Evolutionary conservation across 441 rosid genomes (phyloP), one percentile per base, ranked within the genome.

Genomic region (Populus hybrid): DNA sequence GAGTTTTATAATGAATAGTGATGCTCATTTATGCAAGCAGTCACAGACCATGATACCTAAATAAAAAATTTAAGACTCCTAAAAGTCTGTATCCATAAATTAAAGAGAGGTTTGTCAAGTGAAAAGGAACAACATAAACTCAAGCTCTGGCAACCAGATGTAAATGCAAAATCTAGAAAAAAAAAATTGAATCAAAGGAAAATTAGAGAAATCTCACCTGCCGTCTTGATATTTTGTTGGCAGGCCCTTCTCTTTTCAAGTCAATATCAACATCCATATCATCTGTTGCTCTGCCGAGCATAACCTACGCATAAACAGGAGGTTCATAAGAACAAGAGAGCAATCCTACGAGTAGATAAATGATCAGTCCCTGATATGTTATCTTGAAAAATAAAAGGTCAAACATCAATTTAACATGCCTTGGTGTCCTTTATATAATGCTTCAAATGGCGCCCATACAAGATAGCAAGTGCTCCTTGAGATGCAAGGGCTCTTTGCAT

Each of bases 231-330:
- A 95, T 88, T 87, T 91, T 95, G 85, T 94, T 94, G 35, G 88
- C 87, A 14, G 87, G 85, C 69, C 93, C 95, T 85, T 91, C 97
- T 81, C 90, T 91, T 79, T 91, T 91, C 81, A 94, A 84, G 82
- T 95, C 97, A 81, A 95, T 92, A 91, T 95, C 98, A 59, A 94
- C 97, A 46, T 81, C 63, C 46, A 86, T 82, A 76, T 89, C 97
- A 78, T 85, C 90, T n/a, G 97, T 91, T 77, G 90, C 88, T 86
- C 99, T 89, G 81, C 99, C 99, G 23, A 95, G 94, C 81, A 95
- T 75, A 59, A 94, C 94, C 99, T 95, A 76, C 63, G 59, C 2
- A 59, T 64, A 21, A 68, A 77, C 38, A 77, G 69, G 69, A 65
- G 53, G 59, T 76, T 73, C 24, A 70, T 34, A 64, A 23, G 5